These are phyloP conservation scores for Nakazawaea laoshanensis DNA, from an alignment of 805 yeast genomes.

Conservation along the genomic window DNA sequence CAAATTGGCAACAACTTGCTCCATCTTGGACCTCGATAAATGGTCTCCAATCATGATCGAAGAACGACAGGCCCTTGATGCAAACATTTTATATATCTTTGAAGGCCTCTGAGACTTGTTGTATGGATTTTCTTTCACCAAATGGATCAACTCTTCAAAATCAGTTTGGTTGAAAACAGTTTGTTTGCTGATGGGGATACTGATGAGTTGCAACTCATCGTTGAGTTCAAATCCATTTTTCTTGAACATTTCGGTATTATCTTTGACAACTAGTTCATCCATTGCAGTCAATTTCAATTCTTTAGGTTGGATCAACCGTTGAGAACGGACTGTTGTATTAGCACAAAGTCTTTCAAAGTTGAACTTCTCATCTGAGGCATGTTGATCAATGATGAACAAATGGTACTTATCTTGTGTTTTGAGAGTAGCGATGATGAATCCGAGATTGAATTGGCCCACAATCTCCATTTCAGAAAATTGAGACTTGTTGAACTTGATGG, in stretches of 20 bases:
- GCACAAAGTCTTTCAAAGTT: slow-evolving; percentile 71
- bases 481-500: not conserved
- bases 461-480: slow-evolving; percentile 73
- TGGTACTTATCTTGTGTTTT: slow-evolving; percentile 32
- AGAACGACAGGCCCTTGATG: slow-evolving; percentile 90
- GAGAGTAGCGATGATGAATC: slow-evolving; percentile 74
- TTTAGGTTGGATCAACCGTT: slow-evolving; percentile 58
- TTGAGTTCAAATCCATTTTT: slow-evolving; percentile 76
- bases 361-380: slow-evolving; percentile 93
- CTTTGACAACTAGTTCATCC: slow-evolving; percentile 69
- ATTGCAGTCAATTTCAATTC: slow-evolving; percentile 58
- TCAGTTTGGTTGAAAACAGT: slow-evolving; percentile 60
- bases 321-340: slow-evolving; percentile 51
- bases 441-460: slow-evolving; percentile 93
- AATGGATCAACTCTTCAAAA: slow-evolving; percentile 68
- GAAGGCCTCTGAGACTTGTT: slow-evolving; percentile 46
- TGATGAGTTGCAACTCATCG: slow-evolving; percentile 45
- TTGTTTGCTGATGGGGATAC: slow-evolving; percentile 70
- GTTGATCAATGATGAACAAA: slow-evolving; percentile 89
- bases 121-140: slow-evolving; percentile 47
- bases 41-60: slow-evolving; percentile 91
- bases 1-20: slow-evolving; percentile 54
- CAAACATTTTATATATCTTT: slow-evolving; percentile 77
- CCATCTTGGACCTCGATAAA: slow-evolving; percentile 54
- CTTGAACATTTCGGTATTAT: slow-evolving; percentile 46